These are phyloP conservation scores for Gracilaria vermiculophylla DNA, from an alignment of 23 red algal species.

Conservation along the genomic window DNA sequence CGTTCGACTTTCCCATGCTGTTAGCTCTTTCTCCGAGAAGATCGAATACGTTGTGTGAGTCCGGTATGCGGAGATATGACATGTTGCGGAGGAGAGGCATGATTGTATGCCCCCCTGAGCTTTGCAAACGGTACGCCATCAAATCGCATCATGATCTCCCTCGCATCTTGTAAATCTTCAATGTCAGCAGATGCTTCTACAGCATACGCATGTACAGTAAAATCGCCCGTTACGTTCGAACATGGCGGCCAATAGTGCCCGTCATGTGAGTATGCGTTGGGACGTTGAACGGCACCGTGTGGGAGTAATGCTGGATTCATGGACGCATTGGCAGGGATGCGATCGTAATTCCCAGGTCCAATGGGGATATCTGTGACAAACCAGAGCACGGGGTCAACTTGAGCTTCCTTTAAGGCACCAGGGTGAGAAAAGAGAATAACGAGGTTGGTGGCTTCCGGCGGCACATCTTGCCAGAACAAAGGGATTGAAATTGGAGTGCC, in stretches of 20 bases:
- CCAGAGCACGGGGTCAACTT: constrained; percentile 68
- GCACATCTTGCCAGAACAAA: constrained; percentile 55
- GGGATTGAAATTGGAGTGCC: constrained; percentile 47
- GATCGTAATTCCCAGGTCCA: background rate
- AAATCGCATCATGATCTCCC: constrained; percentile 77
- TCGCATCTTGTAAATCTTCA: constrained; percentile 40
- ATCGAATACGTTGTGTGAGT: too few species aligned
- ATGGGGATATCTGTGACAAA: constrained; percentile 61
- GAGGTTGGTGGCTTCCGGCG: constrained; percentile 46
- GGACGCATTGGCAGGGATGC: constrained; percentile 35
- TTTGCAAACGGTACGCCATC: constrained; percentile 67
- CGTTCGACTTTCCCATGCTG: too few species aligned
- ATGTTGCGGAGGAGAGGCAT: background rate
- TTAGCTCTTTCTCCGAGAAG: too few species aligned
- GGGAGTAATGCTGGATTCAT: constrained; percentile 26
- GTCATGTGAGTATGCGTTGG: constrained; percentile 9
- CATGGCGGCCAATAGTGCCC: constrained; percentile 73
- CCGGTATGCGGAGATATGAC: too few species aligned
- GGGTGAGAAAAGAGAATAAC: constrained; percentile 62
- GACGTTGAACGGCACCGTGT: constrained; percentile 20
- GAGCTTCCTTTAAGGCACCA: constrained; percentile 14
- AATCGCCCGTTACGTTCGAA: constrained; percentile 42
- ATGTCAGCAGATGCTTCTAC: constrained; percentile 65
- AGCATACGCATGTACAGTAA: constrained; percentile 62
- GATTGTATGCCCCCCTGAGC: constrained; percentile 33